Conservation (phyloP, 2,329 filamentous ascomycete species). For the Alternaria tenuissima region DNA sequence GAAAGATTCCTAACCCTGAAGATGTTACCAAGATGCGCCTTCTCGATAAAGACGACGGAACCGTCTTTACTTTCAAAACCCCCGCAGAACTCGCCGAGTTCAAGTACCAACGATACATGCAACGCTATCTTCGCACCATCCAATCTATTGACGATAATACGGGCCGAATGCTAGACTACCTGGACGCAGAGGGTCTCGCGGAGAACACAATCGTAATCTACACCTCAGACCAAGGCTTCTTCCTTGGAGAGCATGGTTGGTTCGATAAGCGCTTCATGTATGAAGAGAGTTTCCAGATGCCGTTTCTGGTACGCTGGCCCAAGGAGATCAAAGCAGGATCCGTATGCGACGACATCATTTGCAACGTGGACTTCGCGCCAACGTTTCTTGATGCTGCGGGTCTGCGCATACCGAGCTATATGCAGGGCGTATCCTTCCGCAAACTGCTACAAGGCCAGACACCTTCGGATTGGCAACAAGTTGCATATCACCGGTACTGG, state of each 20-base stretch:
- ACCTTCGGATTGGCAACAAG: slow-evolving; percentile 58
- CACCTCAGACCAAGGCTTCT: slow-evolving; percentile 65
- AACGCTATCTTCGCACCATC: slow-evolving; percentile 58
- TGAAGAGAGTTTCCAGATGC: slow-evolving; percentile 66
- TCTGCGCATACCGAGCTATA: slow-evolving; percentile 56
- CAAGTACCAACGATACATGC: slow-evolving; percentile 63
- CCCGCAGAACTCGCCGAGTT: slow-evolving; percentile 58
- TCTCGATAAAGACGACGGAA: slow-evolving; percentile 58
- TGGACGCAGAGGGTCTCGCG: slow-evolving; percentile 54
- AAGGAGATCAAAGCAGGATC: slow-evolving; percentile 50
- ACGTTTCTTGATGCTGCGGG: slow-evolving; percentile 60
- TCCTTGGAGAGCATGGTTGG: slow-evolving; percentile 66
- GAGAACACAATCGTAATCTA: slow-evolving; percentile 63
- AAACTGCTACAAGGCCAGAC: slow-evolving; percentile 50
- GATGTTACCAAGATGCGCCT: slow-evolving; percentile 47
- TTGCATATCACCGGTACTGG: slow-evolving; percentile 65
- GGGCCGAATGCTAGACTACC: slow-evolving; percentile 58
- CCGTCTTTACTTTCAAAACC: slow-evolving; percentile 57
- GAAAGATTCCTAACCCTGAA: slow-evolving; percentile 52
- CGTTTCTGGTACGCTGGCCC: slow-evolving; percentile 60
- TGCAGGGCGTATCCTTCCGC: slow-evolving; percentile 61
- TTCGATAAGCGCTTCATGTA: slow-evolving; percentile 68
- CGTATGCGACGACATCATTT: slow-evolving; percentile 59
- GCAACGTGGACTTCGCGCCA: slow-evolving; percentile 64
- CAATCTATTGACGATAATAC: slow-evolving; percentile 63